Evolutionary conservation across 805 yeast genomes (phyloP), one percentile per base, ranked within the genome.

Genomic region (Huiozyma naganishii): DNA sequence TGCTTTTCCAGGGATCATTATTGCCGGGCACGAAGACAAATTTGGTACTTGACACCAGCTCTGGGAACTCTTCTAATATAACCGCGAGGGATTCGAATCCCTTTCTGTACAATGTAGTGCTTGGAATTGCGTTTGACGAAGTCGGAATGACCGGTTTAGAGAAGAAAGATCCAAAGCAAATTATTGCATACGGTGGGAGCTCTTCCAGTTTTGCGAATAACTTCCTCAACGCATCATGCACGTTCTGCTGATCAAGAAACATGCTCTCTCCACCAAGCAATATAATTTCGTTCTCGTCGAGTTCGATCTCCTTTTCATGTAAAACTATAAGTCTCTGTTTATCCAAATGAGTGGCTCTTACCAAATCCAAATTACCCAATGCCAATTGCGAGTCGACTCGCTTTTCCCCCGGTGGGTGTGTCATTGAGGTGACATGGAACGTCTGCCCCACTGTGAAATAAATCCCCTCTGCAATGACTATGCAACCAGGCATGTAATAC

Each of bases 1-100:
- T 69, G 1, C 92, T 76, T 32, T 80, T 79, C 97, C 97, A 92
- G 0, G 96, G 96, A 63, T 92, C 99, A 52, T 86, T 83, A 36
- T 77, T 76, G 1, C 98, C 97, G 0, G 97, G 97, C 1, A 90
- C 67, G 46, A 92, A 75, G 1, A 87, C 65, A 29, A 92, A 61
- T 41, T 81, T 78, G 29, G 83, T 71, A 30, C 49, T 47, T 17
- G 55, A 48, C 2, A 52, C 52, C 9, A 62, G 39, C 27, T 55
- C 46, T 35, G 56, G 59, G 44, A 67, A 83, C 40, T 72, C 69
- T 7, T 80, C 73, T 13, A 92, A 55, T 2, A 86, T 54, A 2
- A 70, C 68, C 0, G 95, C 90, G 11, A 92, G 67, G 2, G 77
- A 68, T 54, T 89, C 95, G 63, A 92, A 89, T 27, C 74, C 65